Conservation (phyloP, 2,329 filamentous ascomycete genomes). For the Penicillium digitatum region DNA sequence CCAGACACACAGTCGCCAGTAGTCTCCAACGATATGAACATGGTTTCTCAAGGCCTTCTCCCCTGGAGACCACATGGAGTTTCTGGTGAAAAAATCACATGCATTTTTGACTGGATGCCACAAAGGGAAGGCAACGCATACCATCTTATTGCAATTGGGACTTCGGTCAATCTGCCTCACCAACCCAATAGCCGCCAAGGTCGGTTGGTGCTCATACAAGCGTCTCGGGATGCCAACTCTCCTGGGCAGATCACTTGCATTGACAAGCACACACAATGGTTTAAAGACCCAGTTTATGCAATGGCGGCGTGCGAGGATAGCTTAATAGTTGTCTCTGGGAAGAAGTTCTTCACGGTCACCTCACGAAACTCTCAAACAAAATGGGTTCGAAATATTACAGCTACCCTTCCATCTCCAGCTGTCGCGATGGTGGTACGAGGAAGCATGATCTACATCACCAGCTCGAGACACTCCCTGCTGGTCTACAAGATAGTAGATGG, state of each 20-base stretch:
- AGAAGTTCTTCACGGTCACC: constrained; percentile 42
- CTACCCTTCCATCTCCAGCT: constrained; percentile 47
- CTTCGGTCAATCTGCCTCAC: constrained; percentile 28
- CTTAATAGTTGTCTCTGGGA: constrained; percentile 47
- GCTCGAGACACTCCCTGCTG: constrained; percentile 51
- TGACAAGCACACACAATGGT: constrained; percentile 37
- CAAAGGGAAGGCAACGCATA: constrained; percentile 35
- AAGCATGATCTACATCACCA: constrained; percentile 53
- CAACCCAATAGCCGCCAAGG: constrained; percentile 24
- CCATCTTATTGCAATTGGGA: constrained; percentile 42
- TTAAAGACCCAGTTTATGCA: constrained; percentile 50
- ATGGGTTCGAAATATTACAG: constrained; percentile 41
- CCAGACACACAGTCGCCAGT: constrained; percentile 32
- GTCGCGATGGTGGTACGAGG: constrained; percentile 48
- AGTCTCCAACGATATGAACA: constrained; percentile 2
- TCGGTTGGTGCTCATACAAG: constrained; percentile 39
- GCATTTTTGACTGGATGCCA: constrained; percentile 42
- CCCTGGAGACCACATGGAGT: constrained; percentile 31
- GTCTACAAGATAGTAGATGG: constrained; percentile 43
- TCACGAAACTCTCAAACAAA: constrained; percentile 41
- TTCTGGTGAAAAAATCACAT: constrained; percentile 41
- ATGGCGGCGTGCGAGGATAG: constrained; percentile 49
- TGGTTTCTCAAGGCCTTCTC: constrained; percentile 7
- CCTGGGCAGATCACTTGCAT: constrained; percentile 31
- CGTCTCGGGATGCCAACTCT: constrained; percentile 26